A percentile compares a stretch with the other conserved stretches of the same genome.
Evolutionary conservation across 129 eudicot species (phyloP).

Genomic region (Tagetes erecta): DNA sequence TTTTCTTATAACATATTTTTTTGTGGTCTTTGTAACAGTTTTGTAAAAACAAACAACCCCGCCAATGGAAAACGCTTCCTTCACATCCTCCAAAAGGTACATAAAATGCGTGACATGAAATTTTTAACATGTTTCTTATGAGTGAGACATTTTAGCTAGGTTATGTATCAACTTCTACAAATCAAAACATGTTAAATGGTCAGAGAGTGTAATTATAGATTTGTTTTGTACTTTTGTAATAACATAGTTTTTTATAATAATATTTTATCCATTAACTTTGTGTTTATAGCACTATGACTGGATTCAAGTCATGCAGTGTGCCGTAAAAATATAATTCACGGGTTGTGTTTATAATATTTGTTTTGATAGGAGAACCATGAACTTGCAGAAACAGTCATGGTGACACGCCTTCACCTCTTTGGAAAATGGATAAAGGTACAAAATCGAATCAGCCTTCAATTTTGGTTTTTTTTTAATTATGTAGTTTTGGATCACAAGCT

Average conservation of each 20-base stretch:
- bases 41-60: constrained; percentile 57
- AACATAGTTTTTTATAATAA: not conserved
- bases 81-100: constrained; percentile 74
- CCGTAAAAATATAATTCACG: not conserved
- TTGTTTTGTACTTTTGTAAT: not conserved
- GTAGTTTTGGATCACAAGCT: not conserved
- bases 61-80: constrained; percentile 66
- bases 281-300: too few species aligned
- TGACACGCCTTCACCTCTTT: constrained; percentile 85
- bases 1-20: not conserved
- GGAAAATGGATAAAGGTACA: constrained; percentile 88
- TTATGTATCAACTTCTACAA: not conserved
- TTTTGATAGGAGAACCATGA: constrained; percentile 68
- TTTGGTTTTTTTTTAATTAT: not conserved
- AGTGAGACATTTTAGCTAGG: not conserved
- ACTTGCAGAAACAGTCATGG: constrained; percentile 95
- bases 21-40: constrained; percentile 37
- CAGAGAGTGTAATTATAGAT: not conserved
- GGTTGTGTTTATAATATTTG: not conserved
- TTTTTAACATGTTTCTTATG: not conserved
- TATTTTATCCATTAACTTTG: not conserved
- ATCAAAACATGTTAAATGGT: not conserved
- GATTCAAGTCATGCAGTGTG: too few species aligned
- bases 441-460: not conserved
- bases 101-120: not conserved